Base-by-base conservation (phyloP, 2,329 filamentous ascomycete genomes). In the Fusarium brachygibbosum region DNA sequence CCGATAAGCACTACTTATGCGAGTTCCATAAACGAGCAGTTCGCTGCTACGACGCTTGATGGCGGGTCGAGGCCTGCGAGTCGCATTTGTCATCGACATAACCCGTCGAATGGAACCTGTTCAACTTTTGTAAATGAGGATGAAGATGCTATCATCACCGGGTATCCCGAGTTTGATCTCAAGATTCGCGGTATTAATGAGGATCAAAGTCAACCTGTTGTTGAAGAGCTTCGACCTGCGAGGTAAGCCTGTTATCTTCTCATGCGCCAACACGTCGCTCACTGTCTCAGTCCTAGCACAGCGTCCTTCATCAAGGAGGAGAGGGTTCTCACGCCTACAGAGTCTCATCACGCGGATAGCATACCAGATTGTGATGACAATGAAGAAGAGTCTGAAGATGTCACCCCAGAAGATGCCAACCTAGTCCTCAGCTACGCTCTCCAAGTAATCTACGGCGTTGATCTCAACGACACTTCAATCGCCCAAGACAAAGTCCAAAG, bases 121-220 rank as follows among this genome's bases (percentile, higher is more conserved):
- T 81, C 78, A 16, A 80, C 79, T 0, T 79, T 79, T 63, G 76
- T 80, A 38, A 79, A 80, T 37, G 78, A 80, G 10, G 77, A 78
- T 35, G 77, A 80, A 5, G 68, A 68, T 25, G 66, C 66, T 2
- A 58, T 76, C 13, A 29, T 75, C 9, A 72, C 73, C 12, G 75
- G 70, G 10, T 77, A 75, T 40, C 70, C 71, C 4, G 73, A 78
- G 8, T 66, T 76, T 32, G 73, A 73, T 14, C 53, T 75, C 6
- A 76, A 76, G 58, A 64, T 75, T 32, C 60, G 63, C 3, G 66
- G 67, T 5, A 32, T 71, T 12, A 32, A 68, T 29, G 70, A 72
- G n/a, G 45, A 46, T 1, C 63, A 61, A 3, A 28, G 31, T 3
- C 53, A 46, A 44, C 45, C 57, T 32, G 46, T 32, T 16, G 41